phyloP scores from a whole-genome alignment of 129 eudicot genomes.

The Pulicaria dysenterica region DNA sequence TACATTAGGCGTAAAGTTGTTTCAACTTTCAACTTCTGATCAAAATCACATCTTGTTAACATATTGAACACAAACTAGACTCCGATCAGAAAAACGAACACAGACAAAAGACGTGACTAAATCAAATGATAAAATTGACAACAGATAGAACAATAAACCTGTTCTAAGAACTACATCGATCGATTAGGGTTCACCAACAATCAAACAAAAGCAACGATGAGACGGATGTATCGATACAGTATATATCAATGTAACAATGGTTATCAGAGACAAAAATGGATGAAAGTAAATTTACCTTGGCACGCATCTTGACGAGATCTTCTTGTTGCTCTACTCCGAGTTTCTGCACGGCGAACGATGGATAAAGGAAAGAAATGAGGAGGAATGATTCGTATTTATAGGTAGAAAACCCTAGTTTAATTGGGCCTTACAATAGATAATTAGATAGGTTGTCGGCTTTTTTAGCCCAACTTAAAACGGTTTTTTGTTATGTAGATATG shows the following conservation, averaged over 20 bases:
- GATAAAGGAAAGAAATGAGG: neutral
- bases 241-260: neutral
- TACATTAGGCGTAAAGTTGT: too few species aligned
- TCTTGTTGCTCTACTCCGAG: neutral
- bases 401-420: slow-evolving; percentile 23
- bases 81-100: too few species aligned
- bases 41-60: too few species aligned
- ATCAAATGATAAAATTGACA: too few species aligned
- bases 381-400: slow-evolving; percentile 22
- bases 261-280: neutral
- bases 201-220: neutral
- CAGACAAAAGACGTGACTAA: too few species aligned
- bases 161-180: too few species aligned
- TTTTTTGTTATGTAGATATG: too few species aligned
- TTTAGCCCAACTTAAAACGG: neutral
- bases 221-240: neutral
- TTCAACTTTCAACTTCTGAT: too few species aligned
- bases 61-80: too few species aligned
- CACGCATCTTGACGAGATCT: slow-evolving; percentile 42
- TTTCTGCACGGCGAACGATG: neutral
- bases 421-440: slow-evolving; percentile 18
- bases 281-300: slow-evolving; percentile 34
- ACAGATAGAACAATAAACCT: too few species aligned
- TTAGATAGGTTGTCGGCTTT: neutral
- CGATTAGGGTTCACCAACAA: neutral